phyloP scores from a whole-genome alignment of 371 early-diverging fungal species.

The Vavraia culicis region DNA sequence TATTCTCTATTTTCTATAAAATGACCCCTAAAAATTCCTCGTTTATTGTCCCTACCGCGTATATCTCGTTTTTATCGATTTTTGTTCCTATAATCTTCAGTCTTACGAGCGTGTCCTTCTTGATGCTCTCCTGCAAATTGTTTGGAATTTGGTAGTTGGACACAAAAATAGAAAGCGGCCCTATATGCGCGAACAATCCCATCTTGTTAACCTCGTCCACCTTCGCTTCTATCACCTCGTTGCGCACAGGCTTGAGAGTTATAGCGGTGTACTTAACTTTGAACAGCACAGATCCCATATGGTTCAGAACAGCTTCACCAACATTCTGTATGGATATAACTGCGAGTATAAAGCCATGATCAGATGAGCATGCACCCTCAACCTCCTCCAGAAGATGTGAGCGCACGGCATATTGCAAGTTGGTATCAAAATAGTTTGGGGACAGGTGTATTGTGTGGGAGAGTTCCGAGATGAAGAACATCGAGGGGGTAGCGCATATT shows the following conservation, averaged over 20 bases:
- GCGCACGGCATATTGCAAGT: constrained; percentile 32
- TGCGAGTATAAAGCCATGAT: constrained; percentile 38
- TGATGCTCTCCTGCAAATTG: constrained; percentile 49
- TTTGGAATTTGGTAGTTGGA: constrained; percentile 55
- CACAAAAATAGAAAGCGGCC: constrained; percentile 82
- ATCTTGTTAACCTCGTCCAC: constrained; percentile 79
- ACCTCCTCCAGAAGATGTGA: constrained; percentile 32
- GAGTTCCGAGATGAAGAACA: constrained; percentile 40
- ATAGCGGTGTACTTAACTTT: constrained; percentile 74
- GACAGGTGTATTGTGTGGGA: constrained; percentile 31
- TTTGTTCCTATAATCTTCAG: constrained; percentile 74
- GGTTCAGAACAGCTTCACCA: constrained; percentile 23
- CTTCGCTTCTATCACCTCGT: constrained; percentile 78
- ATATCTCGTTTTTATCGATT: constrained; percentile 68
- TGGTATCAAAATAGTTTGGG: constrained; percentile 38
- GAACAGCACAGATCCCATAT: constrained; percentile 68
- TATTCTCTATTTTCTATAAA: background rate
- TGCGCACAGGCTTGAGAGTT: constrained; percentile 80
- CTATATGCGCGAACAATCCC: constrained; percentile 84
- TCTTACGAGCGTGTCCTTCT: constrained; percentile 61
- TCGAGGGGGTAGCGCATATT: constrained; percentile 2
- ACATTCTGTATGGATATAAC: constrained; percentile 37
- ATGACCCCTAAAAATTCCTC: constrained; percentile 43
- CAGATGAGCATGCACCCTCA: constrained; percentile 40
- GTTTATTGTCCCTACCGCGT: constrained; percentile 43